Evolutionary conservation across 495 filamentous ascomycete species (phyloP), one percentile per base, ranked within the genome.

Genomic region (Neurospora sp.): DNA sequence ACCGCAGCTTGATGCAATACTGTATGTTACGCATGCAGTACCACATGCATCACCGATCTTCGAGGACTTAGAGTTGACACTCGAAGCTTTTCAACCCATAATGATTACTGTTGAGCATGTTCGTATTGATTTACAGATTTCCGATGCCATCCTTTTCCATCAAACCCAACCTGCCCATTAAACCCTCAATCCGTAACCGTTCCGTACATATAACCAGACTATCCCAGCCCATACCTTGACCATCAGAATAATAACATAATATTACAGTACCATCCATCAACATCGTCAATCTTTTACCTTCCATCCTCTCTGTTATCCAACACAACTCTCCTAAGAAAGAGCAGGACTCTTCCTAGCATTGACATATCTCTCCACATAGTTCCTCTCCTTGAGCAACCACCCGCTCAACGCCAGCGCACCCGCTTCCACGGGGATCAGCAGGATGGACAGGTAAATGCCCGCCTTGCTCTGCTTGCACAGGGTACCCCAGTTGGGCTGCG

Each of bases 361-460:
- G 10, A 42, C 27, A 27, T 79, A 79, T 69, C 73, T 38, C n/a
- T 73, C 70, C 18, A 70, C 74, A 70, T 86, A 82, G 70, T 80
- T 79, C 78, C 84, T 81, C 20, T 81, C 70, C 73, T 80, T 78
- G 31, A 80, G 72, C 73, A 82, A 81, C 44, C 79, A 84, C n/a
- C 74, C 83, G 1, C 81, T 81, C 7, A 84, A 72, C 0, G 74
- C 82, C 5, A 88, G 76, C 7, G 81, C 79, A 8, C 80, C 74
- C 2, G 84, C 79, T 77, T 87, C 81, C 22, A 89, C 73, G 18
- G 86, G 86, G n/a, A 88, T 83, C 68, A 87, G 79, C 74, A 87
- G 74, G 74, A 89, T 81, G 39, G 81, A 84, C 38, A 88, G 77
- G 73, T 86, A 87, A 61, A 88, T 73, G 7, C 82, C 85, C 5